Base-by-base conservation (phyloP, 192 early-diverging fungal genomes). In the Backusella mclennaniae region DNA sequence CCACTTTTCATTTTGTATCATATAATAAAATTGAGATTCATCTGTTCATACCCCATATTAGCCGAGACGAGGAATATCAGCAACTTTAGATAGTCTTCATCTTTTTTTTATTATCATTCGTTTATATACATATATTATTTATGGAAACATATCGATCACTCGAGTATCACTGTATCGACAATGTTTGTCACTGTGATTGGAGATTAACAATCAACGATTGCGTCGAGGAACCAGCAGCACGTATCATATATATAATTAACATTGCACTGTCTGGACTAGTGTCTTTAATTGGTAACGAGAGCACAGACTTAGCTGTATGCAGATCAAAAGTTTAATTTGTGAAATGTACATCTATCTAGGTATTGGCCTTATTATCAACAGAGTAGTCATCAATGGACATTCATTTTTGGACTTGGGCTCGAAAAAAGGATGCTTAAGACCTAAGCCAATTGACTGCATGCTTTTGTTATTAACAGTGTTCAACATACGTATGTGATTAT, bases 401-500 rank as follows among this genome's bases (percentile, higher is more conserved):
- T 35, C 39, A 15, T 36, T 79, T 19, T 66, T 75, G 66, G 73
- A 69, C 8, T 35, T 42, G 12, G 53, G 66, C 19, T 41, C 52
- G 2, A 52, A 35, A 15, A 73, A 53, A 41, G 78, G 78, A 7
- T 56, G 73, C 29, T 71, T 79, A 26, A 73, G 78, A 35, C 78
- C 78, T 19, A 79, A 79, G n/a, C 78, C 78, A 52, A 75, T 79
- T 6, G 78, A 79, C 49, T 71, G 78, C 26, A 59, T 79, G 21
- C 21, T 79, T 19, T 52, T 74, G 1, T 46, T 75, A 35, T 46
- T 79, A 15, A 79, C 78, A 29, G 15, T 75, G 12, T 79, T 72
- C 41, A 79, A 75, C 33, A 52, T 73, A 63, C 66, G 78, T 79
- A 75, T 52, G 79, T 53, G 39, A 8, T 53, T 68, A 35, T 39